phyloP scores from a whole-genome alignment of 2,329 filamentous ascomycete genomes.

The Colletotrichum phormii region DNA sequence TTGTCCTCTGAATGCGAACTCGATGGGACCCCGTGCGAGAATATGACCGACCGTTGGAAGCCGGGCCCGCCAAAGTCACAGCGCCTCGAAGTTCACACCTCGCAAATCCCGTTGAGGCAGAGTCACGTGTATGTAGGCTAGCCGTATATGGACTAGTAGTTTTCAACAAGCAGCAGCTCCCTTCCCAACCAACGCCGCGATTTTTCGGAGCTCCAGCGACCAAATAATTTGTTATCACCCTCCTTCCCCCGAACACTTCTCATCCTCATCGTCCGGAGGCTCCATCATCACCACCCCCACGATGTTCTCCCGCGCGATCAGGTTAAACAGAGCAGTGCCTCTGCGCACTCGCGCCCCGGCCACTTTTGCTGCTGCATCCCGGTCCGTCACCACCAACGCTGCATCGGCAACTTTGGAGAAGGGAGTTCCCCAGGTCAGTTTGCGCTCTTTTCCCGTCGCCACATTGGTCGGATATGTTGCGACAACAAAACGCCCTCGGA shows the following conservation, averaged over 20 bases:
- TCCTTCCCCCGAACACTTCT: conserved; percentile 43
- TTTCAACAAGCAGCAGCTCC: conserved; percentile 50
- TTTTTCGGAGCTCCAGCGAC: conserved; percentile 55
- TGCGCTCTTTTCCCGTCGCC: conserved; percentile 33
- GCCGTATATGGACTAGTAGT: conserved; percentile 44
- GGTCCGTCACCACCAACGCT: conserved; percentile 94
- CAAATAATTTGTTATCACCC: conserved; percentile 45
- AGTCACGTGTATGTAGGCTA: conserved; percentile 45
- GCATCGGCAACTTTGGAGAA: conserved; percentile 91
- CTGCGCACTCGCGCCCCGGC: conserved; percentile 62
- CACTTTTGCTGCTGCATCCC: conserved; percentile 63
- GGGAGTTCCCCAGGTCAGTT: conserved; percentile 65
- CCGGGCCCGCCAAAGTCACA: conserved; percentile 23
- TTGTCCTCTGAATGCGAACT: conserved; percentile 7
- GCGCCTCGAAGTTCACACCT: conserved; percentile 14
- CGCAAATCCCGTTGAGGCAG: conserved; percentile 37
- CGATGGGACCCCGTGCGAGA: conserved; percentile 1
- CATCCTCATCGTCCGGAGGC: conserved; percentile 48
- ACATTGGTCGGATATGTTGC: not conserved
- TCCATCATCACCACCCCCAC: conserved; percentile 44
- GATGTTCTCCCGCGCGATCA: conserved; percentile 80
- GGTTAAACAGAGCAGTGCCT: conserved; percentile 70
- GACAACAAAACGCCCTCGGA: not conserved
- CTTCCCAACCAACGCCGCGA: conserved; percentile 53
- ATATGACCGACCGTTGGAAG: conserved; percentile 30